Evolutionary conservation across 345 rosid genomes (phyloP).

Genomic region (Excoecaria cochinchinensis): DNA sequence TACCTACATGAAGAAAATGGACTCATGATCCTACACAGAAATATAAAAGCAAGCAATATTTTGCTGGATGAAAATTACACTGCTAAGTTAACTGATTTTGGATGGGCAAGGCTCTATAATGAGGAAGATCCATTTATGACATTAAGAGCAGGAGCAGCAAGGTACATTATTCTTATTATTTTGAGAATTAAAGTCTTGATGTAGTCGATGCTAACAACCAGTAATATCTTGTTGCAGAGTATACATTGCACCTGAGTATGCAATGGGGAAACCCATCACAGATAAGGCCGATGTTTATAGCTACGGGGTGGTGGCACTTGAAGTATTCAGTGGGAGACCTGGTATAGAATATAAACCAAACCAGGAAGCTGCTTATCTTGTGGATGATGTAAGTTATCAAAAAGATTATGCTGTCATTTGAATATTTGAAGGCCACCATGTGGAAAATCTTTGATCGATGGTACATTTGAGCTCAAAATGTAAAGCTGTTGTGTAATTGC

Average conservation of each 20-base stretch:
- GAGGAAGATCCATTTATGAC: conserved; percentile 9
- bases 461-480: background rate
- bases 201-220: too few species aligned
- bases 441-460: background rate
- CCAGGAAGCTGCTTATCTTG: conserved; percentile 12
- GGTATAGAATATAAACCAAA: background rate
- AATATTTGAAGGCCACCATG: too few species aligned
- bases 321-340: conserved; percentile 24
- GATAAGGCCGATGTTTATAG: conserved; percentile 25
- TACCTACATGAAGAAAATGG: conserved; percentile 17
- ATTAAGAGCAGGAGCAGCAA: background rate
- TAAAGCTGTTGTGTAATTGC: background rate
- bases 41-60: conserved; percentile 20
- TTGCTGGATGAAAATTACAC: conserved; percentile 15
- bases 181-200: background rate
- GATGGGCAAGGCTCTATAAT: conserved; percentile 17
- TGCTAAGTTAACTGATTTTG: conserved; percentile 18
- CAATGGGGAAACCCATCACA: conserved; percentile 5
- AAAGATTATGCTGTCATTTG: too few species aligned
- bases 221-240: conserved; percentile 3
- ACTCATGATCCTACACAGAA: conserved; percentile 14
- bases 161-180: background rate
- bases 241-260: conserved; percentile 29
- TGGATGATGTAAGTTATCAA: conserved; percentile 12
- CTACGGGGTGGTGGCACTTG: conserved; percentile 22